phyloP scores from a whole-genome alignment of 176 grass and related monocot genomes.

The Ensete glaucum region DNA sequence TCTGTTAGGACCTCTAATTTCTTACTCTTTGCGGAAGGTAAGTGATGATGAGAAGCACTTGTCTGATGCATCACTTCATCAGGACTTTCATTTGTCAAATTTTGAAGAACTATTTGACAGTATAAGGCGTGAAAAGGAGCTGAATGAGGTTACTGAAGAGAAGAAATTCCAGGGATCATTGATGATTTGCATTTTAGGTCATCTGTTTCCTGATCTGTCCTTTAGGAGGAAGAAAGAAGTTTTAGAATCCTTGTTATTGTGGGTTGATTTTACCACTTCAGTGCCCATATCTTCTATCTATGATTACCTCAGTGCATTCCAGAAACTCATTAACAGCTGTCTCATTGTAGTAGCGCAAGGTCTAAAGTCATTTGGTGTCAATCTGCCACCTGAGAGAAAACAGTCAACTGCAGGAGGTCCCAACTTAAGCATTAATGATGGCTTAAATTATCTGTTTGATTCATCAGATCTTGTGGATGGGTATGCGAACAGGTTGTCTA shows the following conservation, averaged over 20 bases:
- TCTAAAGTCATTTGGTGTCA: conserved; percentile 45
- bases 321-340: conserved; percentile 50
- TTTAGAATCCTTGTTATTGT: conserved; percentile 42
- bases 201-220: conserved; percentile 74
- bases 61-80: conserved; percentile 27
- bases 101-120: conserved; percentile 86
- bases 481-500: conserved; percentile 3
- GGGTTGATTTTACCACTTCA: conserved; percentile 48
- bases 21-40: conserved; percentile 53
- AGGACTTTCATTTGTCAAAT: conserved; percentile 67
- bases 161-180: conserved; percentile 45
- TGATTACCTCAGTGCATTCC: conserved; percentile 51
- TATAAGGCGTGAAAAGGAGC: conserved; percentile 38
- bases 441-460: conserved; percentile 19
- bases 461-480: conserved; percentile 22
- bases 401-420: conserved; percentile 22
- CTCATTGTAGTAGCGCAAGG: conserved; percentile 38
- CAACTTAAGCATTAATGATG: conserved; percentile 22
- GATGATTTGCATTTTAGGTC: conserved; percentile 71
- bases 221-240: conserved; percentile 71
- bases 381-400: conserved; percentile 23
- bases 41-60: conserved; percentile 45
- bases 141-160: conserved; percentile 28
- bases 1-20: conserved; percentile 66
- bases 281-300: conserved; percentile 45